Base-by-base conservation (phyloP, 768 basidiomycete genomes). In the Serendipita vermifera region DNA sequence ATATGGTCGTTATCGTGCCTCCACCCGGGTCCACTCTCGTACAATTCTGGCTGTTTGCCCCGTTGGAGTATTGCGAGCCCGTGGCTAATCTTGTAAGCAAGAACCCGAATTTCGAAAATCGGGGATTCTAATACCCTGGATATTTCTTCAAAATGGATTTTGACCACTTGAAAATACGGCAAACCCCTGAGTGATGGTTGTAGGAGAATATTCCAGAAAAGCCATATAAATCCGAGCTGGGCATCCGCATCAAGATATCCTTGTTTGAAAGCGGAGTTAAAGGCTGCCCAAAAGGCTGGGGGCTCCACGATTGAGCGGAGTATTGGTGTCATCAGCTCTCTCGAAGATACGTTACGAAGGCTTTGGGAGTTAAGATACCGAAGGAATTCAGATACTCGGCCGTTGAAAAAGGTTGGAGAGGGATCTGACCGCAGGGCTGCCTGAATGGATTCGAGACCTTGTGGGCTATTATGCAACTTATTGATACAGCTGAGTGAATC, bases 1-100 rank as follows among this genome's bases (percentile, higher is more conserved):
- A 65, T 66, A 41, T 77, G 77, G 63, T 85, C 83, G 54, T 85
- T 85, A 60, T 83, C 81, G 56, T 85, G 83, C 3, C 83, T 72
- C 3, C 82, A 82, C 0, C 83, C 83, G 1, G 83, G 77, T 6
- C 67, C 65, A 20, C 63, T 59, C 1, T 66, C 70, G 2, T 51
- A 61, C 24, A 35, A 14, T 11, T 66, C 62, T 15, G 59, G 48
- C 5, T 57, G 46, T 4, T 65, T 62, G 5, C 61, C 61, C 22
- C 57, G 22, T 3, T 60, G 63, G 24, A 62, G 60, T 7, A 69
- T 66, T 33, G 67, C 63, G 33, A 74, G 33, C 31, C 74, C 65
- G 33, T 73, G 65, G 58, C 73, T 70, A 58, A 78, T 71, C 46
- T 72, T 68, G n/a, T 69, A 65, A 0, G 68, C 72, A 24, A 68